Evolutionary conservation across 345 rosid species (phyloP), one percentile per base, ranked within the genome.

Genomic region (Rhodamnia rubescens): DNA sequence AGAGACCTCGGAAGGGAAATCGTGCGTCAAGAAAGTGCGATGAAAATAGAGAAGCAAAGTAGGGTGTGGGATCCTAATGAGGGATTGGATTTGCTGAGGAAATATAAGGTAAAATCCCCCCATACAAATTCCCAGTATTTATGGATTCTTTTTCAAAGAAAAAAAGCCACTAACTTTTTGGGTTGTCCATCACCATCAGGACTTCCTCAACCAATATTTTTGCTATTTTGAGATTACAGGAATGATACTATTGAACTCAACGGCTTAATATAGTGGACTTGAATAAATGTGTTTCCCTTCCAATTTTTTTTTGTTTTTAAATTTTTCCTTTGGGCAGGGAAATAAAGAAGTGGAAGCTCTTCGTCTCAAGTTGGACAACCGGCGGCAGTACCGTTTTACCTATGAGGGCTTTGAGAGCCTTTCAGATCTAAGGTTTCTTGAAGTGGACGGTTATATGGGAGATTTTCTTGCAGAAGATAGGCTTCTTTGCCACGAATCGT

Each of bases 401-500:
- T 18, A 8, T 13, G 8, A 49, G 7, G 58, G 11, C 51, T 51
- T 84, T 2, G 8, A 64, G 9, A 29, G 7, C 29, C 50, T 59
- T 0, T n/a, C 78, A 18, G 6, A 64, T 11, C 12, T 84, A 20
- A 64, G 14, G 26, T 84, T 84, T 7, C 58, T 84, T 14, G 36
- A 51, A 49, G 69, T 64, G 1, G 5, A 15, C 0, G 4, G 57
- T 5, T n/a, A 0, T 4, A 1, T 1, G 18, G 4, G 0, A 59
- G 14, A 5, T n/a, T 59, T 6, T 11, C 1, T 0, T 59, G 69
- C 0, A 2, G 0, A 59, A 59, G 14, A 0, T 18, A 0, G 0
- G 10, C 9, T 3, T 27, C 0, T 27, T 14, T 27, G 36, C 9
- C 20, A 0, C 36, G 1, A 3, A 59, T 3, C 4, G 20, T 18